phyloP scores from a whole-genome alignment of 2,329 filamentous ascomycete species.

The Penicillium palitans region DNA sequence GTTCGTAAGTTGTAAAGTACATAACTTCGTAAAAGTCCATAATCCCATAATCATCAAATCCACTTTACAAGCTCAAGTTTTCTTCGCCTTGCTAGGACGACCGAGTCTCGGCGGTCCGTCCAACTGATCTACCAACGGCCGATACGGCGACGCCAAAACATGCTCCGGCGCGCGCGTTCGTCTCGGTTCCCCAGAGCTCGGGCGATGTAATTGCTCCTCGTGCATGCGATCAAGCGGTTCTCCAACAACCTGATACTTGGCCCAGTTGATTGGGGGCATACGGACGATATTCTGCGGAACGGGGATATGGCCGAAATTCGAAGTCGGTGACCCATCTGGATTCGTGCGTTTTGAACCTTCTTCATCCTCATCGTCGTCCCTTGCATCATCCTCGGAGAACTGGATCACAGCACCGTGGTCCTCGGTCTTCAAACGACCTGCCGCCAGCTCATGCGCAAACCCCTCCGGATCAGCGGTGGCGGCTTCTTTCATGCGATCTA shows the following conservation, averaged over 20 bases:
- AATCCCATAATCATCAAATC: conserved; percentile 15
- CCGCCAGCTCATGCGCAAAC: conserved; percentile 68
- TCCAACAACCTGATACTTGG: conserved; percentile 87
- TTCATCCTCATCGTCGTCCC: conserved; percentile 38
- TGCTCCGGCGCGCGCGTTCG: conserved; percentile 49
- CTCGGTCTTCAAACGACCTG: conserved; percentile 57
- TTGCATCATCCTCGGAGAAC: conserved; percentile 40
- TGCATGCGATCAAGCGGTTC: conserved; percentile 82
- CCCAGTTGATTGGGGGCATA: conserved; percentile 90
- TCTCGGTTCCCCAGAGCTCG: conserved; percentile 48
- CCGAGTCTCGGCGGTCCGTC: conserved; percentile 37
- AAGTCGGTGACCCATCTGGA: conserved; percentile 1
- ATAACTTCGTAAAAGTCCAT: conserved; percentile 24
- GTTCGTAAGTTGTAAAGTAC: conserved; percentile 15
- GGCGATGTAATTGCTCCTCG: conserved; percentile 70
- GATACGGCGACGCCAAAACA: conserved; percentile 59
- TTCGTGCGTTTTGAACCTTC: conserved; percentile 24
- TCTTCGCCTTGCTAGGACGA: conserved; percentile 37
- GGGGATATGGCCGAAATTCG: conserved; percentile 65
- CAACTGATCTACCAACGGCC: conserved; percentile 57
- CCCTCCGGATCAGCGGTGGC: conserved; percentile 69
- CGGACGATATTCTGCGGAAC: conserved; percentile 78
- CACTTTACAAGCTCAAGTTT: conserved; percentile 24
- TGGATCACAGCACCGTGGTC: conserved; percentile 36
- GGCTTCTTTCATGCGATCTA: conserved; percentile 68